These are phyloP conservation scores for Lotmaria passim DNA, from an alignment of 208 protist species.

Conservation along the genomic window DNA sequence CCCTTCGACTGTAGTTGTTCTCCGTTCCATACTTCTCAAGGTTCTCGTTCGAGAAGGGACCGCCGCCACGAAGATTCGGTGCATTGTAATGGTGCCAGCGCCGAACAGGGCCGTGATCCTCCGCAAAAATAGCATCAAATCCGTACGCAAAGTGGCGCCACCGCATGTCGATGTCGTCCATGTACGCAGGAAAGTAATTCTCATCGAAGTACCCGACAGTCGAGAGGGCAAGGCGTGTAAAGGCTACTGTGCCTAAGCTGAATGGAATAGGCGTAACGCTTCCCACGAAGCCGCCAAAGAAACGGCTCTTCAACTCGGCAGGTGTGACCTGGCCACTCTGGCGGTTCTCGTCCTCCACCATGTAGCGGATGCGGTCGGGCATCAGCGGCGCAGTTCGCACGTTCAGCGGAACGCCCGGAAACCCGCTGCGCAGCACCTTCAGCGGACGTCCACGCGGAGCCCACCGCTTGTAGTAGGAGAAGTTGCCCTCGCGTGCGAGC, in stretches of 20 bases:
- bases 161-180: conserved; percentile 46
- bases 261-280: conserved; percentile 25
- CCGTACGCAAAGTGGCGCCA: conserved; percentile 31
- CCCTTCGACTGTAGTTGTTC: conserved; percentile 28
- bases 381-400: conserved; percentile 42
- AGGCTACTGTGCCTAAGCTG: conserved; percentile 20
- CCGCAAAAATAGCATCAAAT: background rate
- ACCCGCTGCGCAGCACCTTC: conserved; percentile 42
- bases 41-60: background rate
- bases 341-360: conserved; percentile 29
- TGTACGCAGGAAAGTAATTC: conserved; percentile 51
- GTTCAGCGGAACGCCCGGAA: conserved; percentile 33
- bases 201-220: conserved; percentile 49
- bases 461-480: conserved; percentile 37
- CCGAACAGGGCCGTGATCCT: background rate
- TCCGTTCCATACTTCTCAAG: conserved; percentile 28
- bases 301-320: conserved; percentile 17
- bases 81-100: conserved; percentile 38
- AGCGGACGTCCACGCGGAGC: conserved; percentile 35
- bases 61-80: conserved; percentile 27
- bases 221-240: conserved; percentile 41
- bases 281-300: conserved; percentile 34
- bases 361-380: conserved; percentile 46
- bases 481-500: conserved; percentile 19
- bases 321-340: background rate